phyloP scores from a whole-genome alignment of 306 rosid species.

The Rosa persica region DNA sequence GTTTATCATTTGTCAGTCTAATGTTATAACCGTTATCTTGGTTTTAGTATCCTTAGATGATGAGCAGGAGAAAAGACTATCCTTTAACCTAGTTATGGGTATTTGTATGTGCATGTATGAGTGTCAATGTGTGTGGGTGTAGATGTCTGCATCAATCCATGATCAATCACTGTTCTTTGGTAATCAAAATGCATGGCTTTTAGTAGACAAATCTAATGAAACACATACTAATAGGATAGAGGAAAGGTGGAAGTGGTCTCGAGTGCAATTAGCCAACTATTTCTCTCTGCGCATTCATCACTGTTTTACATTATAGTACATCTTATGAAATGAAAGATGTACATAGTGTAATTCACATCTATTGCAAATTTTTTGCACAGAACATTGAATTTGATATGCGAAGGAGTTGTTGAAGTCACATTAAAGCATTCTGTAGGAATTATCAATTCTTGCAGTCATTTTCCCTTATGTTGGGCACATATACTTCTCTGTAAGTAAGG shows the following conservation, averaged over 20 bases:
- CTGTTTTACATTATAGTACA: not conserved
- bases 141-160: not conserved
- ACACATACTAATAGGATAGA: not conserved
- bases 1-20: not conserved
- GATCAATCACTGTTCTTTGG: not conserved
- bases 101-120: not conserved
- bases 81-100: not conserved
- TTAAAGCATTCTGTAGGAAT: not conserved
- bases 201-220: not conserved
- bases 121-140: not conserved
- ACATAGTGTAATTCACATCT: not conserved
- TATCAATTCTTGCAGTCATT: not conserved
- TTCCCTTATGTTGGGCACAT: not conserved
- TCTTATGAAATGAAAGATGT: not conserved
- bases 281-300: not conserved
- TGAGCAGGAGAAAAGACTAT: not conserved
- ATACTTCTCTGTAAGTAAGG: not conserved
- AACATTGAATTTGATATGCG: not conserved
- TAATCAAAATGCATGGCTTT: not conserved
- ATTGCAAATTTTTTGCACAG: not conserved
- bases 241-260: not conserved
- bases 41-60: not conserved
- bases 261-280: not conserved
- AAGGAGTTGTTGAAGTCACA: not conserved
- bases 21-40: not conserved